phyloP scores from a whole-genome alignment of 2,329 filamentous ascomycete genomes.

The Claviceps sp. region DNA sequence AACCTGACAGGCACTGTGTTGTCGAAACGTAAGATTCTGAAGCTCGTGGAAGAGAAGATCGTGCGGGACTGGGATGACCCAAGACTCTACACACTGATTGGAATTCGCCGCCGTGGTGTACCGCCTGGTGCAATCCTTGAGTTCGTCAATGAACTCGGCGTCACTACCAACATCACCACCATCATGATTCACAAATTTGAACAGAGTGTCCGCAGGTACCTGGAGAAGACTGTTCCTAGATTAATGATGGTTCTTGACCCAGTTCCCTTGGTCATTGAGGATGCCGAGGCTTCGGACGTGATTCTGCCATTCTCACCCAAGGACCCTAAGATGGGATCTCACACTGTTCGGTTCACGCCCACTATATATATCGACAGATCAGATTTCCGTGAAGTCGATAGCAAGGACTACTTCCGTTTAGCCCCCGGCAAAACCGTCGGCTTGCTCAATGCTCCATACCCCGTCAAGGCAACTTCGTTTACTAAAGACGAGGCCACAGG shows the following conservation, averaged over 20 bases:
- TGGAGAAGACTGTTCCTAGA: conserved; percentile 77
- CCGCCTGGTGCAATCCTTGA: conserved; percentile 79
- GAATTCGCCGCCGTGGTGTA: conserved; percentile 68
- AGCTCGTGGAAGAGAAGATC: conserved; percentile 62
- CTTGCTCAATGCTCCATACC: conserved; percentile 56
- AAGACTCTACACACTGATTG: conserved; percentile 76
- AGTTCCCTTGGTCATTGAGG: conserved; percentile 68
- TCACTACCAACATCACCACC: conserved; percentile 67
- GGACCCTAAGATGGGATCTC: conserved; percentile 52
- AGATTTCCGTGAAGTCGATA: conserved; percentile 66
- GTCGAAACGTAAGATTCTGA: conserved; percentile 72
- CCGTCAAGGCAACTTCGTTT: conserved; percentile 58
- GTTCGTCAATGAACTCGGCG: conserved; percentile 83
- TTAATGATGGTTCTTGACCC: conserved; percentile 85
- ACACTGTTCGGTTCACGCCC: conserved; percentile 52
- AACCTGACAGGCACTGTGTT: conserved; percentile 77
- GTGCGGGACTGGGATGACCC: conserved; percentile 89
- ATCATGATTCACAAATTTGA: conserved; percentile 80
- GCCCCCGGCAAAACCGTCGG: conserved; percentile 67
- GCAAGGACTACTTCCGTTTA: conserved; percentile 66
- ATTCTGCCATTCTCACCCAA: conserved; percentile 75
- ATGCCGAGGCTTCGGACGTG: conserved; percentile 49
- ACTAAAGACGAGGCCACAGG: conserved; percentile 52
- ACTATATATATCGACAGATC: conserved; percentile 75
- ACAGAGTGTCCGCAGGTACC: conserved; percentile 68